A percentile compares a stretch with the other conserved stretches of the same genome.
Conservation (phyloP, 805 yeast species). For the Danielia reshetovae region DNA sequence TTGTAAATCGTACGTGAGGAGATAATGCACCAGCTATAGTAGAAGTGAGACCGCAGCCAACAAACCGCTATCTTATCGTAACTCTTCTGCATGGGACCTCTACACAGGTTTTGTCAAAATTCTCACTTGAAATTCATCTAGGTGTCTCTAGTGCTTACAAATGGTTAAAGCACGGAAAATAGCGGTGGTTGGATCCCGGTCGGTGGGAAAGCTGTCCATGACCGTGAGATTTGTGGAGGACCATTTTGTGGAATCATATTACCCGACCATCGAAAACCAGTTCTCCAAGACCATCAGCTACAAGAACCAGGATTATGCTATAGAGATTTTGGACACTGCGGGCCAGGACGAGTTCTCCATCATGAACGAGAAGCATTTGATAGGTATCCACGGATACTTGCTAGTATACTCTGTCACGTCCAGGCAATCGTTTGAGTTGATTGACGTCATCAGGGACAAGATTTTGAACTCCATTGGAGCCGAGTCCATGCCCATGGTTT, state of each 20-base stretch:
- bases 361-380: slow-evolving; percentile 71
- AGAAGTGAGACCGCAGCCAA: too few relatives aligned
- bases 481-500: slow-evolving; percentile 45
- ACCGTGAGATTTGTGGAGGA: slow-evolving; percentile 83
- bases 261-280: slow-evolving; percentile 88
- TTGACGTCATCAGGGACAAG: slow-evolving; percentile 77
- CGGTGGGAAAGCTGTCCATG: slow-evolving; percentile 85
- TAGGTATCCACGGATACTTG: slow-evolving; percentile 80
- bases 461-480: slow-evolving; percentile 62
- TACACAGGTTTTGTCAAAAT: too few relatives aligned
- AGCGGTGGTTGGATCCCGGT: slow-evolving; percentile 83
- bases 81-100: too few relatives aligned
- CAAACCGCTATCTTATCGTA: too few relatives aligned
- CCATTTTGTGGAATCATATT: slow-evolving; percentile 83
- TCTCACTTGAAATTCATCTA: too few relatives aligned
- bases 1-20: too few relatives aligned
- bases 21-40: too few relatives aligned
- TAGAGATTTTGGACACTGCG: slow-evolving; percentile 88
- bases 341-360: slow-evolving; percentile 89
- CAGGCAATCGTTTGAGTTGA: slow-evolving; percentile 69
- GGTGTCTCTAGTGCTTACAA: too few relatives aligned
- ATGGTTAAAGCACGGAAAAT: slow-evolving; percentile 63
- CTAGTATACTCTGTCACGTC: slow-evolving; percentile 80
- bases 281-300: slow-evolving; percentile 66
- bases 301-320: slow-evolving; percentile 69